These are phyloP conservation scores for Vickermania spadyakhi DNA, from an alignment of 208 protist species.

Conservation along the genomic window DNA sequence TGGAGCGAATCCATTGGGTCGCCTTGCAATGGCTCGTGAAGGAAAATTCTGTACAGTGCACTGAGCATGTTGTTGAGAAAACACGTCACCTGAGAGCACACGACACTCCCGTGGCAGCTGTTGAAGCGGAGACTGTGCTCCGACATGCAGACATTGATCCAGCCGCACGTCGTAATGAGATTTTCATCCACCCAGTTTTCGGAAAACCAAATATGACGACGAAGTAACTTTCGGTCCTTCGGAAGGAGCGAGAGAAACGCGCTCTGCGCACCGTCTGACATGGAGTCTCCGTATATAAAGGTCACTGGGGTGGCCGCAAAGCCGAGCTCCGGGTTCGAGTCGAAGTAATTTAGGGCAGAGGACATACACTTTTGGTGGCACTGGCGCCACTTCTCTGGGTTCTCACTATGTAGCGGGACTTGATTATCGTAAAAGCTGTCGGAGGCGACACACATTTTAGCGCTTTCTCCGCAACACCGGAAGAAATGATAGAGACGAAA, in stretches of 20 bases:
- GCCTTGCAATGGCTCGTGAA: slow-evolving; percentile 32
- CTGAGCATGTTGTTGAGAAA: slow-evolving; percentile 51
- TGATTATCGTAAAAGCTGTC: slow-evolving; percentile 15
- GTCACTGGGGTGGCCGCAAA: slow-evolving; percentile 39
- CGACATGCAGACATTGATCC: slow-evolving; percentile 45
- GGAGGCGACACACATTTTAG: slow-evolving; percentile 35
- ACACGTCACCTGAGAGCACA: slow-evolving; percentile 51
- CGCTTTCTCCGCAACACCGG: slow-evolving; percentile 52
- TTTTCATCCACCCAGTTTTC: slow-evolving; percentile 29
- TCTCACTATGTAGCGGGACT: slow-evolving; percentile 22
- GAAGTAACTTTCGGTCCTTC: slow-evolving; percentile 20
- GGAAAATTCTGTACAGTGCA: slow-evolving; percentile 31
- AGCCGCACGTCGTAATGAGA: slow-evolving; percentile 8
- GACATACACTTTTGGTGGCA: slow-evolving; percentile 20
- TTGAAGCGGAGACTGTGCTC: slow-evolving; percentile 28
- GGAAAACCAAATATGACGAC: slow-evolving; percentile 53
- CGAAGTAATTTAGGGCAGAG: slow-evolving; percentile 30
- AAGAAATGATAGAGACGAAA: slow-evolving; percentile 50
- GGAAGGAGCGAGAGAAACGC: slow-evolving; percentile 27
- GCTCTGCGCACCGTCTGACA: slow-evolving; percentile 17
- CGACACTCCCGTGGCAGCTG: slow-evolving; percentile 36
- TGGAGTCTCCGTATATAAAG: slow-evolving; percentile 46
- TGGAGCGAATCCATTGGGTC: slow-evolving; percentile 28
- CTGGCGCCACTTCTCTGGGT: slow-evolving; percentile 21
- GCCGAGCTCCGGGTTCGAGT: slow-evolving; percentile 37